Evolutionary conservation across 176 grass and related monocot genomes (phyloP), one percentile per base, ranked within the genome.

Genomic region (Carex cristatella): DNA sequence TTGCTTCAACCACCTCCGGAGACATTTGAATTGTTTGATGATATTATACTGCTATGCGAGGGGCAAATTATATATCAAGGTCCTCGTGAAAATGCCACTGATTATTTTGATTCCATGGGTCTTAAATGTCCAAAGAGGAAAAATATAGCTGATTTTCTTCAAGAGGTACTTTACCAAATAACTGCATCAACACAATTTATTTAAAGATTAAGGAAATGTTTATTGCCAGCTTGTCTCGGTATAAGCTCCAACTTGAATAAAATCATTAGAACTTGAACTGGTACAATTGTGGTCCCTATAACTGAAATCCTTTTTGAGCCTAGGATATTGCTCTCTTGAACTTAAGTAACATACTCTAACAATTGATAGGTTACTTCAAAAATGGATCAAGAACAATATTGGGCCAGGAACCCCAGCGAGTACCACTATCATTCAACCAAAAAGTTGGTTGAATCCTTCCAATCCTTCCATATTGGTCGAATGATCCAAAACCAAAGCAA

Each of bases 11-110:
- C 95, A 79, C 86, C 91, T 62, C 91, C 89, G 0, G 93, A 98
- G 85, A 91, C 91, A 83, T 90, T 98, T 84, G 91, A 98, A 79
- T 89, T 98, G 84, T 98, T 98, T 90, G 95, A 98, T 15, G 91
- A 98, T 84, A 83, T 98, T 62, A 93, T 98, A 85, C 88, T 98
- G 87, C 69, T 98, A 79, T 93, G 95, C 16, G 93, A 98, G 82
- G 95, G 95, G 8, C 55, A 88, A 80, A 94, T 98, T 91, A 85
- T 84, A 63, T 98, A 98, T 87, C 89, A 94, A 89, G 95, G 95
- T 57, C 95, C 95, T 72, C 82, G 95, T 79, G 92, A 98, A 89
- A 90, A 89, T 82, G 89, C 90, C 49, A 85, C 80, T 0, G 80
- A 85, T 81, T 94, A 93, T 85, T 98, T 98, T 85, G 83, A 94